Conservation (phyloP, 2,329 filamentous ascomycete species). For the Stachybotrys chartarum region DNA sequence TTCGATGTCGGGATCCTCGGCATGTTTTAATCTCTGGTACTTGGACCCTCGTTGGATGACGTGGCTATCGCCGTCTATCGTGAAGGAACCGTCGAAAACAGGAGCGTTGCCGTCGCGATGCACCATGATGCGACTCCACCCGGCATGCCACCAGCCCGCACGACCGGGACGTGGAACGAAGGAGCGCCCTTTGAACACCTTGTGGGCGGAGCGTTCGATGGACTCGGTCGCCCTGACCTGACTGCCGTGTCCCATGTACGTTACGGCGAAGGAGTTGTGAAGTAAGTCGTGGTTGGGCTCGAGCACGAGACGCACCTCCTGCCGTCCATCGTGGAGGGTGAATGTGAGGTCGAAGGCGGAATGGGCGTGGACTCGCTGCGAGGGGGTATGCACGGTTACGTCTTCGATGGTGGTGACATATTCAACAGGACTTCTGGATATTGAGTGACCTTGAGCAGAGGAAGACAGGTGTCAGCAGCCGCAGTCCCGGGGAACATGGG, state of each 20-base stretch:
- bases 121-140: slow-evolving; percentile 80
- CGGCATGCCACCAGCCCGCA: slow-evolving; percentile 67
- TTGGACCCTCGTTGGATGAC: slow-evolving; percentile 72
- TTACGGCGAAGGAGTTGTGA: slow-evolving; percentile 65
- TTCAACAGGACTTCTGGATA: slow-evolving; percentile 67
- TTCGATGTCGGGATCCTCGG: slow-evolving; percentile 61
- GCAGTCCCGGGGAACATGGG: background rate
- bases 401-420: slow-evolving; percentile 68
- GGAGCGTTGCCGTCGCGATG: slow-evolving; percentile 69
- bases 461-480: slow-evolving; percentile 14
- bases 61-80: slow-evolving; percentile 73
- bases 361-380: slow-evolving; percentile 69
- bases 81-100: slow-evolving; percentile 86
- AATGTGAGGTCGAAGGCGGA: slow-evolving; percentile 85
- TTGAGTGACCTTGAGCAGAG: slow-evolving; percentile 53
- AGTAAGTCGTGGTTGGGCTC: slow-evolving; percentile 91
- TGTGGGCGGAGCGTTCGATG: slow-evolving; percentile 67
- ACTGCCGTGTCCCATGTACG: slow-evolving; percentile 67
- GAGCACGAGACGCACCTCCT: slow-evolving; percentile 70
- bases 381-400: slow-evolving; percentile 69
- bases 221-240: slow-evolving; percentile 57
- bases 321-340: slow-evolving; percentile 56
- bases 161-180: slow-evolving; percentile 58
- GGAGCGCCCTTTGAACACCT: slow-evolving; percentile 74
- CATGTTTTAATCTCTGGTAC: slow-evolving; percentile 66